A percentile compares a stretch with the other conserved stretches of the same genome.
Conservation (phyloP, 2,329 filamentous ascomycete species). For the Ophioceras dolichostomum region DNA sequence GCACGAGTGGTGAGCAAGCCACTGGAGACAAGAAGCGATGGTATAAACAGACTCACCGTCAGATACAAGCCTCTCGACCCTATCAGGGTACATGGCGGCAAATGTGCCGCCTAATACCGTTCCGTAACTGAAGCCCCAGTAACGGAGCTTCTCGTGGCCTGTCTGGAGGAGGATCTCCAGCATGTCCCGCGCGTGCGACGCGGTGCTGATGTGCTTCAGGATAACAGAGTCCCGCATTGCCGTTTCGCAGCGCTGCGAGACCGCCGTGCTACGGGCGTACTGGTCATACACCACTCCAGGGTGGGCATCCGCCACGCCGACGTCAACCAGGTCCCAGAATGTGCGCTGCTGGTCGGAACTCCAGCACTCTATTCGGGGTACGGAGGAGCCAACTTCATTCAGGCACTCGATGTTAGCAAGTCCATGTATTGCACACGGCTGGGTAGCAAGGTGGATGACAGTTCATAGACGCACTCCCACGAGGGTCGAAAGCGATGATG, state of each 20-base stretch:
- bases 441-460: too few relatives aligned
- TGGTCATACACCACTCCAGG: slow-evolving; percentile 31
- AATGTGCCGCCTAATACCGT: slow-evolving; percentile 39
- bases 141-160: slow-evolving; percentile 29
- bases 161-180: slow-evolving; percentile 30
- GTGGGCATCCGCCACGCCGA: slow-evolving; percentile 32
- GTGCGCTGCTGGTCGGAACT: slow-evolving; percentile 24
- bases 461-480: slow-evolving; percentile 22
- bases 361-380: slow-evolving; percentile 40
- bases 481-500: slow-evolving; percentile 37
- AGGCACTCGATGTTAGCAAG: neutral
- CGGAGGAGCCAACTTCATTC: slow-evolving; percentile 28
- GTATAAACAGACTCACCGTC: slow-evolving; percentile 25
- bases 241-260: slow-evolving; percentile 28
- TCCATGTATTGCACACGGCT: too few relatives aligned
- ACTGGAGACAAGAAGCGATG: neutral
- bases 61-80: slow-evolving; percentile 35
- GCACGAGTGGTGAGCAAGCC: neutral
- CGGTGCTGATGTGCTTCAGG: slow-evolving; percentile 27
- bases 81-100: slow-evolving; percentile 37
- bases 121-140: slow-evolving; percentile 45
- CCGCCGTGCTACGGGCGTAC: slow-evolving; percentile 27
- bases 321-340: slow-evolving; percentile 29
- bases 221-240: slow-evolving; percentile 22
- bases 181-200: slow-evolving; percentile 33